Evolutionary conservation across 2,329 filamentous ascomycete genomes (phyloP).

Genomic region (Gnomoniopsis smithogilvyi): DNA sequence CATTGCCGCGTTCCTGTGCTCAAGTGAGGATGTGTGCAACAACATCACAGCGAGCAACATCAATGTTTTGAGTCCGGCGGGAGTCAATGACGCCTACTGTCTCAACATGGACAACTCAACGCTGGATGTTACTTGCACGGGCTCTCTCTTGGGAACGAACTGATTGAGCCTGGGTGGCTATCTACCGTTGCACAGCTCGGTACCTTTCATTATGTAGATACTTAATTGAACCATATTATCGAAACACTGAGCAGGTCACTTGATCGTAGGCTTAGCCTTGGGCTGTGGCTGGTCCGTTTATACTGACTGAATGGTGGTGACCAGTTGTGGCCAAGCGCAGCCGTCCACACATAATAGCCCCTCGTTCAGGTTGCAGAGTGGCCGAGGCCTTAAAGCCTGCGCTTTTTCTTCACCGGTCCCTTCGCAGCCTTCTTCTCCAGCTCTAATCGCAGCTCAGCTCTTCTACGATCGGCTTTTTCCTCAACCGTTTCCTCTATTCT

Average conservation of each 20-base stretch:
- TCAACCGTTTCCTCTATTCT: conserved; percentile 42
- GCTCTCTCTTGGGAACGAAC: background rate
- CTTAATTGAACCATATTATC: background rate
- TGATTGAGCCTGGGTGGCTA: background rate
- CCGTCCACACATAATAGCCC: background rate
- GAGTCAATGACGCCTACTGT: conserved; percentile 23
- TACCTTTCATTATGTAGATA: background rate
- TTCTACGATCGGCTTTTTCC: conserved; percentile 46
- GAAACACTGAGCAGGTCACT: background rate
- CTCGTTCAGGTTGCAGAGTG: too few species aligned
- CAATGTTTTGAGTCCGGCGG: conserved; percentile 23
- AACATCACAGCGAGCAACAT: conserved; percentile 23
- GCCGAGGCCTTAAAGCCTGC: conserved; percentile 41
- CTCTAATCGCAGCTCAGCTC: conserved; percentile 49
- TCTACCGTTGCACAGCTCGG: background rate
- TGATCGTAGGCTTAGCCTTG: background rate
- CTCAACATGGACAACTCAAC: conserved; percentile 22
- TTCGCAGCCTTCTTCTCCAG: conserved; percentile 46
- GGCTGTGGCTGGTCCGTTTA: background rate
- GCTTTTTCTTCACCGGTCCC: conserved; percentile 53
- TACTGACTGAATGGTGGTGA: background rate
- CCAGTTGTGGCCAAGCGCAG: background rate
- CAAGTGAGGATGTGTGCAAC: conserved; percentile 21
- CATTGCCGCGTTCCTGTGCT: conserved; percentile 25
- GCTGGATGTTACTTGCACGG: conserved; percentile 23